Evolutionary conservation across 116 monocot species (phyloP), one percentile per base, ranked within the genome.

Genomic region (Dioscorea cayenensis): DNA sequence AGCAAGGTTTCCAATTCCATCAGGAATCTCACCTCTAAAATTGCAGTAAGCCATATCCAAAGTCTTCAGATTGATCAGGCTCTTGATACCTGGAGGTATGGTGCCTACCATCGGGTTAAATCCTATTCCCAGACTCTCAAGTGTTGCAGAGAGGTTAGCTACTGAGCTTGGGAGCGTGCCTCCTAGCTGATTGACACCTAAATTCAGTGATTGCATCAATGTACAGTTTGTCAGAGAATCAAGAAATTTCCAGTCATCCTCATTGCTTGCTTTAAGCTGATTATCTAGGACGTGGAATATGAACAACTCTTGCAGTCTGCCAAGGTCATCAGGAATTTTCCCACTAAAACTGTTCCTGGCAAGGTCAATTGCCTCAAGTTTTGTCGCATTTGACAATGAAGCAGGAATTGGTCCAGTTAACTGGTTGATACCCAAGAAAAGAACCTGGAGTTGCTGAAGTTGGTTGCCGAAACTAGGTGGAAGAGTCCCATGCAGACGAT

Each of bases 361-460:
- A 16, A 89, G 51, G 19, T 75, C 73, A 43, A 89, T 28, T 27
- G 67, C 9, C 3, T 50, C 17, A 13, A 84, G 23, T 1, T 37
- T 18, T 0, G 84, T 73, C 12, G 84, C 84, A 70, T 87, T 84
- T 16, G 49, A 7, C 19, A 87, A 19, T 14, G 84, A 81, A 18
- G 32, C 14, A 1, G 87, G 87, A 55, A 84, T 72, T 0, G 49
- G 50, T 0, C 87, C 84, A 4, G 19, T 17, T 21, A 89, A 73
- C 11, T 65, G 13, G 69, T 88, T 88, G 6, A 12, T 36, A 11
- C n/a, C 20, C 52, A 85, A 10, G 16, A 58, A 29, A 21, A 85
- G 67, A 0, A 12, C 18, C 21, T 66, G 36, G 17, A 85, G 72
- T 3, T 70, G 43, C 0, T 55, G 55, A 55, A 55, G 55, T 16